Conservation (phyloP, 805 yeast genomes). For the Candida stauntonica region DNA sequence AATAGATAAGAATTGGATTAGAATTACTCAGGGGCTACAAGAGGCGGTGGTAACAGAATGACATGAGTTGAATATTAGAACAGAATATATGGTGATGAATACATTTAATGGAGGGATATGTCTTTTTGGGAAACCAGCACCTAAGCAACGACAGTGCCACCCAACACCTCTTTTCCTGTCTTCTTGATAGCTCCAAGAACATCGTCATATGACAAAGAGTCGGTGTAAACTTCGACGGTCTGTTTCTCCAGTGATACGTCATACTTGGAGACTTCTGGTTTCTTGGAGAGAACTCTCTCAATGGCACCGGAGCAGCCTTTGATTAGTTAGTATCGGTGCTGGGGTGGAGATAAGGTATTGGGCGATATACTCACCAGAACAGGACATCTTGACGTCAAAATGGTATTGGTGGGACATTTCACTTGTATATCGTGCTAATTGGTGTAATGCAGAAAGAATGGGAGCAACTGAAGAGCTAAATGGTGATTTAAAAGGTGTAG, state of each 20-base stretch:
- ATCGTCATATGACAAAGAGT: conserved; percentile 64
- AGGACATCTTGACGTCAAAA: conserved; percentile 80
- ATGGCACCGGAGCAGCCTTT: conserved; percentile 83
- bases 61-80: neutral
- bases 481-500: too few relatives aligned
- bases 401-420: conserved; percentile 54
- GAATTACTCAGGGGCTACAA: neutral
- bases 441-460: neutral
- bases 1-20: neutral
- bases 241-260: conserved; percentile 78
- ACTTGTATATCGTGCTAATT: neutral
- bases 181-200: conserved; percentile 79
- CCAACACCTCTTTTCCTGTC: conserved; percentile 81
- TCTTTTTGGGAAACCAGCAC: too few relatives aligned
- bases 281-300: conserved; percentile 62
- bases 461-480: neutral
- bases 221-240: conserved; percentile 65
- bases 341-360: neutral
- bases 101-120: neutral
- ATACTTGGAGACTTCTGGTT: conserved; percentile 69
- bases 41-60: neutral
- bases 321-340: neutral
- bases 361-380: conserved; percentile 52
- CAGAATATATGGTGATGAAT: neutral
- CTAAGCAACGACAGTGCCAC: conserved; percentile 48